Percentiles rank a stretch among this genome's conserved stretches.
phyloP scores from a whole-genome alignment of 305 asterid genomes.

The Fraxinus angustifolia region DNA sequence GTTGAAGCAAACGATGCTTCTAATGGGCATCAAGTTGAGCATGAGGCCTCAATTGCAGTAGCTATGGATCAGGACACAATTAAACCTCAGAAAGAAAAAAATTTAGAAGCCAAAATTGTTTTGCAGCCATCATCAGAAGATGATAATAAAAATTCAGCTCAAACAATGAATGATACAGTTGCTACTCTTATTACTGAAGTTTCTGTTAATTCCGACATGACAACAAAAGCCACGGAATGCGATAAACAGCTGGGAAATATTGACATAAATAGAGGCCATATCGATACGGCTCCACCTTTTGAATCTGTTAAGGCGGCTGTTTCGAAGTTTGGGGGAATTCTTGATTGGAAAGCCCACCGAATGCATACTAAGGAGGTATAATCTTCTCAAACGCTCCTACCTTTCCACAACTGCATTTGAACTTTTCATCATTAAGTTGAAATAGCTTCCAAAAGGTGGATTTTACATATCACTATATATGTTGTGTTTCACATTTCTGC shows the following conservation, averaged over 20 bases:
- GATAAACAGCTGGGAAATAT: conserved; percentile 27
- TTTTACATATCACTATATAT: not conserved
- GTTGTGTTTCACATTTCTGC: not conserved
- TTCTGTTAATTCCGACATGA: conserved; percentile 29
- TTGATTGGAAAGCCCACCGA: conserved; percentile 97
- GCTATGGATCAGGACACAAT: not conserved
- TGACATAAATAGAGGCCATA: conserved; percentile 37
- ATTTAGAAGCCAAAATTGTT: conserved; percentile 22
- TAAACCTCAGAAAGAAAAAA: conserved; percentile 21
- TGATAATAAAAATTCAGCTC: conserved; percentile 27
- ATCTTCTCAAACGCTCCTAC: not conserved
- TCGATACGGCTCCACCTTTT: conserved; percentile 83
- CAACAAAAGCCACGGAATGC: conserved; percentile 18
- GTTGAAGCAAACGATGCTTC: conserved; percentile 19
- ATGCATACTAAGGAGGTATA: conserved; percentile 86
- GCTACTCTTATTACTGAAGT: conserved; percentile 35
- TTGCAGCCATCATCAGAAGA: conserved; percentile 36
- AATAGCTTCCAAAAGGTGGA: not conserved
- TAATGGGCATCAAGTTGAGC: conserved; percentile 27
- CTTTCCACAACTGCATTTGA: not conserved
- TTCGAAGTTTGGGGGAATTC: conserved; percentile 92
- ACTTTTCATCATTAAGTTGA: not conserved
- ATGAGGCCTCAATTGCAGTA: conserved; percentile 1
- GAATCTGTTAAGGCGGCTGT: conserved; percentile 96
- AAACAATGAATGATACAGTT: conserved; percentile 28